Evolutionary conservation across 2,329 filamentous ascomycete genomes (phyloP), one percentile per base, ranked within the genome.

Genomic region (Fusarium foetens): DNA sequence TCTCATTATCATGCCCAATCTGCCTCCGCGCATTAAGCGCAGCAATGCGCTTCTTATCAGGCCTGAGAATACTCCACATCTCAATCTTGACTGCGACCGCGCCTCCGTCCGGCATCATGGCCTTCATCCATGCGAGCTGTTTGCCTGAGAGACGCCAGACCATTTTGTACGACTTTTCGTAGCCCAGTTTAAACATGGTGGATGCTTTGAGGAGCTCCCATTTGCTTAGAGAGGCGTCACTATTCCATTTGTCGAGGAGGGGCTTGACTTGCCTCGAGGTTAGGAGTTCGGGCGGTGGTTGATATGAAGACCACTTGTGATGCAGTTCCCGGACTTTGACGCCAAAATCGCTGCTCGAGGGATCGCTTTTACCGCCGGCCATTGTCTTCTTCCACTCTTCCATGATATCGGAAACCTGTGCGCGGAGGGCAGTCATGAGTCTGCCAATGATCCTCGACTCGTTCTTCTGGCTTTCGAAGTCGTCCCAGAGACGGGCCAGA

Each of bases 131-230:
- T 12, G 81, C 83, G 5, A 89, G 80, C 74, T 89, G 86, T 3
- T 77, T 79, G 0, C 87, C 87, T 0, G 84, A 84, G 66, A 89
- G 81, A 16, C 77, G 77, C 86, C 86, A 89, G 2, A 81, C 75
- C 58, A 89, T 84, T 1, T 45, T 72, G 1, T 77, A 63, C 1
- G 55, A 65, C 0, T 8, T 63, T 0, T 66, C 55, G 70, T 83
- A 80, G 39, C 79, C 81, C n/a, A 79, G 43, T 45, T 82, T 83
- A 75, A 87, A 89, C 7, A 82, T 78, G 7, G 79, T 80, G 3
- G 86, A 88, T 0, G 87, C 88, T 63, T 87, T 87, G 21, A 89
- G 77, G 6, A 87, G 76, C 6, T 82, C 80, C 87, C 86, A 90
- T 7, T 71, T 76, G 31, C 81, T 83, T 16, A 81, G 79, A 3